These are phyloP conservation scores for Clitopilus passeckerianus DNA, from an alignment of 768 basidiomycete species.

Conservation along the genomic window DNA sequence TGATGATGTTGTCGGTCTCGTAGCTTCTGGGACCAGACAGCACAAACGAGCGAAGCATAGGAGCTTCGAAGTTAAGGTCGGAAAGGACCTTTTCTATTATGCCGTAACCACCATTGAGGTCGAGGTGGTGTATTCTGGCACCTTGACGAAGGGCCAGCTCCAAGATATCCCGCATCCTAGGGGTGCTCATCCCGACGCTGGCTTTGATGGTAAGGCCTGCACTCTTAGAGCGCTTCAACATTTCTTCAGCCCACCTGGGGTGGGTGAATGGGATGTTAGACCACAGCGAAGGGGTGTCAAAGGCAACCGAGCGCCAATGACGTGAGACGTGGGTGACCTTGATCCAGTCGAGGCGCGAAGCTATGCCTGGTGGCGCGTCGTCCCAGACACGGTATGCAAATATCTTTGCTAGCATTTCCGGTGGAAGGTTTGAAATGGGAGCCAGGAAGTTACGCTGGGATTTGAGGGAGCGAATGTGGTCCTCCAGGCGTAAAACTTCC, in stretches of 20 bases:
- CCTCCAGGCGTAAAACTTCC: constrained; percentile 26
- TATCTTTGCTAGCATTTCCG: constrained; percentile 34
- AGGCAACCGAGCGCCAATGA: constrained; percentile 39
- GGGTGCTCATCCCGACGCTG: constrained; percentile 18
- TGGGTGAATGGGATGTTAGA: constrained; percentile 25
- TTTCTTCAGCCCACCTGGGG: constrained; percentile 32
- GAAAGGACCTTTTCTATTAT: constrained; percentile 21
- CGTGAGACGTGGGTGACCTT: constrained; percentile 32
- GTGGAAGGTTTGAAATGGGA: constrained; percentile 33
- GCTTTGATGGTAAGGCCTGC: constrained; percentile 26
- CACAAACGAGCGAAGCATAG: constrained; percentile 25
- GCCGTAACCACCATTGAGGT: constrained; percentile 17
- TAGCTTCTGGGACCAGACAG: constrained; percentile 14
- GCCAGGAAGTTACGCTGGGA: constrained; percentile 30
- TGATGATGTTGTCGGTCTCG: constrained; percentile 12
- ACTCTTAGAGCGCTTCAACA: constrained; percentile 40
- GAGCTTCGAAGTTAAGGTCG: constrained; percentile 18
- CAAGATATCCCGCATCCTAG: constrained; percentile 20
- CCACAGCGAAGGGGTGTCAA: constrained; percentile 38
- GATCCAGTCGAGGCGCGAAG: constrained; percentile 24
- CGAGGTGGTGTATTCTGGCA: constrained; percentile 27
- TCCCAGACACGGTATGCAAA: constrained; percentile 23
- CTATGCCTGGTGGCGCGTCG: not conserved
- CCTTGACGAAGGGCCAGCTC: constrained; percentile 24
- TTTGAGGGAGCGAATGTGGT: constrained; percentile 27